Evolutionary conservation across 495 filamentous ascomycete species (phyloP).

Genomic region (Neurospora sp.): DNA sequence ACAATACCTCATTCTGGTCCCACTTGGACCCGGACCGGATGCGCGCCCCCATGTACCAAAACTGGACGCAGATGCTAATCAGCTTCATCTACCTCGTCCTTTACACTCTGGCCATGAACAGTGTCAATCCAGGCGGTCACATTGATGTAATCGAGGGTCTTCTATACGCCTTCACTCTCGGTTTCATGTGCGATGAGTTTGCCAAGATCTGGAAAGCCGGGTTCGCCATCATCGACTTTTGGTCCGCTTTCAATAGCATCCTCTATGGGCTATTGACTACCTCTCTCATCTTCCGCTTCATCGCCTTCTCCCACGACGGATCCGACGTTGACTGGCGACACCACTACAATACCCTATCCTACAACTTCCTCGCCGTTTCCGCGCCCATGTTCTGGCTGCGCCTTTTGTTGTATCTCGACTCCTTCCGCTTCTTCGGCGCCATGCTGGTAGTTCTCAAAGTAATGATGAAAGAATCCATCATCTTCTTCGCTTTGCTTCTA

Average conservation of each 20-base stretch:
- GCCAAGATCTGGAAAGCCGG: slow-evolving; percentile 90
- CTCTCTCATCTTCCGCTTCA: slow-evolving; percentile 65
- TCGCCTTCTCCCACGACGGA: slow-evolving; percentile 55
- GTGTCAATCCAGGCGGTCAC: slow-evolving; percentile 65
- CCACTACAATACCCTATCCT: slow-evolving; percentile 67
- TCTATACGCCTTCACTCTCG: slow-evolving; percentile 83
- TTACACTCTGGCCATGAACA: slow-evolving; percentile 87
- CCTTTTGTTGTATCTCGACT: slow-evolving; percentile 85
- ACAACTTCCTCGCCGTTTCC: slow-evolving; percentile 84
- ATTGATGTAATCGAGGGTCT: slow-evolving; percentile 76
- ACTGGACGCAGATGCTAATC: slow-evolving; percentile 73
- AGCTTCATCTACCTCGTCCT: slow-evolving; percentile 73
- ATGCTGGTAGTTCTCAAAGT: slow-evolving; percentile 96
- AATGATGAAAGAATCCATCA: slow-evolving; percentile 98
- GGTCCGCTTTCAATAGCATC: slow-evolving; percentile 85
- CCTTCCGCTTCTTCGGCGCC: slow-evolving; percentile 89
- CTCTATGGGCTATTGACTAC: slow-evolving; percentile 69
- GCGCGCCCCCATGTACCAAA: slow-evolving; percentile 87
- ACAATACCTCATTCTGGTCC: slow-evolving; percentile 58
- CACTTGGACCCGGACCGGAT: slow-evolving; percentile 93
- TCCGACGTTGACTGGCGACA: slow-evolving; percentile 42
- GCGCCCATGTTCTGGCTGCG: slow-evolving; percentile 97
- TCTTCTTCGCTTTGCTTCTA: slow-evolving; percentile 90
- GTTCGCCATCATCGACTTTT: slow-evolving; percentile 78
- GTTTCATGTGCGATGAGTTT: slow-evolving; percentile 83